These are phyloP conservation scores for Gynochthodes officinalis DNA, from an alignment of 257 asterid genomes.

Conservation along the genomic window DNA sequence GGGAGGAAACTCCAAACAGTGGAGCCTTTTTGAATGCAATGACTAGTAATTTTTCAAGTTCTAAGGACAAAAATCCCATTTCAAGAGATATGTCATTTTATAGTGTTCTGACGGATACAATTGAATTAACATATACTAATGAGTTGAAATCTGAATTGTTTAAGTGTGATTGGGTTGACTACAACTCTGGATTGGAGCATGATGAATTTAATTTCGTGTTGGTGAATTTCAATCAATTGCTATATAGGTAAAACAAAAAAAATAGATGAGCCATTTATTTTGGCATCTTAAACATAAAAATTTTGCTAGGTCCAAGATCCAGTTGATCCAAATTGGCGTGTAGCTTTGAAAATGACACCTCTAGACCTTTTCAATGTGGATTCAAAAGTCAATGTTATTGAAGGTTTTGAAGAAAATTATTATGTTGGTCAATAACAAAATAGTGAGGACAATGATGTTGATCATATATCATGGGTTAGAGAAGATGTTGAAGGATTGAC, in stretches of 20 bases:
- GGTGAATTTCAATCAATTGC: slow-evolving; percentile 11
- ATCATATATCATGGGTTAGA: too few relatives aligned
- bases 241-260: background rate
- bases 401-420: too few relatives aligned
- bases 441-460: too few relatives aligned
- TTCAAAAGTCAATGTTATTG: too few relatives aligned
- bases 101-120: background rate
- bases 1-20: slow-evolving; percentile 2
- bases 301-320: slow-evolving; percentile 12
- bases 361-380: background rate
- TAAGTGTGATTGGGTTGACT: slow-evolving; percentile 18
- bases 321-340: slow-evolving; percentile 4
- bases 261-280: slow-evolving; percentile 18
- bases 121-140: background rate
- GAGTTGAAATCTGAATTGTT: slow-evolving; percentile 3
- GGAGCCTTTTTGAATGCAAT: slow-evolving; percentile 3
- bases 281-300: slow-evolving; percentile 10
- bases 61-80: background rate
- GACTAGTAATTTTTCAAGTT: too few relatives aligned
- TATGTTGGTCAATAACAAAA: too few relatives aligned
- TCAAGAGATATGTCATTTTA: background rate
- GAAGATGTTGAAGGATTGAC: too few relatives aligned
- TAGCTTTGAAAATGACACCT: slow-evolving; percentile 10
- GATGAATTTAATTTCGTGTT: slow-evolving; percentile 14
- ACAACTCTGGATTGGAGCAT: slow-evolving; percentile 1